Evolutionary conservation across 208 protist genomes (phyloP).

Genomic region (Crithidia thermophila): DNA sequence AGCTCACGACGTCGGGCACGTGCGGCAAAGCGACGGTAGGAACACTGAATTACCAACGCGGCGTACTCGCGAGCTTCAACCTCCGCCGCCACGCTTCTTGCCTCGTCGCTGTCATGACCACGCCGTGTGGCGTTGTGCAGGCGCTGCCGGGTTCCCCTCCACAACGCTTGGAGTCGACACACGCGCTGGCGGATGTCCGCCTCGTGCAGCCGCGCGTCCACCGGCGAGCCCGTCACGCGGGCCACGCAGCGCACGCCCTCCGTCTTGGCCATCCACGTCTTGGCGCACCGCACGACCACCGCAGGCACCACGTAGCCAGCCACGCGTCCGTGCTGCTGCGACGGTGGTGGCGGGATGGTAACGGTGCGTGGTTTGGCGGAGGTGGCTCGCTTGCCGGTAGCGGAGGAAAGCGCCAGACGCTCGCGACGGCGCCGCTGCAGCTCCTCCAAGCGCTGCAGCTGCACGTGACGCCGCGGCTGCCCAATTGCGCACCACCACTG

Average conservation of each 20-base stretch:
- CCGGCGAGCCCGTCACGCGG: neutral
- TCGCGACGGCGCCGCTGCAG: slow-evolving; percentile 36
- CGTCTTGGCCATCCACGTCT: slow-evolving; percentile 54
- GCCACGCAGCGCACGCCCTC: slow-evolving; percentile 47
- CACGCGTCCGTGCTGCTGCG: slow-evolving; percentile 17
- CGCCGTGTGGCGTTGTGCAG: too few relatives aligned
- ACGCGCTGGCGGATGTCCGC: slow-evolving; percentile 23
- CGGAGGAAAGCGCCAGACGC: neutral
- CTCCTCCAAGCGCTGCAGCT: slow-evolving; percentile 52
- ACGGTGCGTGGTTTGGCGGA: neutral
- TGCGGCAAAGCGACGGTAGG: slow-evolving; percentile 39
- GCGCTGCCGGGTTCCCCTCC: slow-evolving; percentile 27
- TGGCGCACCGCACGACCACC: slow-evolving; percentile 40
- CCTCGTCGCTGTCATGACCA: too few relatives aligned
- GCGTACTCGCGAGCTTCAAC: slow-evolving; percentile 55
- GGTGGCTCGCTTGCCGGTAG: neutral
- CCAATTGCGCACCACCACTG: slow-evolving; percentile 74
- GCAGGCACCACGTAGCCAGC: slow-evolving; percentile 21
- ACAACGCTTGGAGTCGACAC: slow-evolving; percentile 39
- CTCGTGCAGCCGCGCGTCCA: slow-evolving; percentile 28
- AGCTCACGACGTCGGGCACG: slow-evolving; percentile 12
- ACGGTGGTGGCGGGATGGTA: neutral
- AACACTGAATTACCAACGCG: slow-evolving; percentile 65
- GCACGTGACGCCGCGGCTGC: slow-evolving; percentile 41
- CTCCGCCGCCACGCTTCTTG: slow-evolving; percentile 1